These are phyloP conservation scores for Boletus rubroflammeus DNA, from an alignment of 768 basidiomycete species.

Conservation along the genomic window DNA sequence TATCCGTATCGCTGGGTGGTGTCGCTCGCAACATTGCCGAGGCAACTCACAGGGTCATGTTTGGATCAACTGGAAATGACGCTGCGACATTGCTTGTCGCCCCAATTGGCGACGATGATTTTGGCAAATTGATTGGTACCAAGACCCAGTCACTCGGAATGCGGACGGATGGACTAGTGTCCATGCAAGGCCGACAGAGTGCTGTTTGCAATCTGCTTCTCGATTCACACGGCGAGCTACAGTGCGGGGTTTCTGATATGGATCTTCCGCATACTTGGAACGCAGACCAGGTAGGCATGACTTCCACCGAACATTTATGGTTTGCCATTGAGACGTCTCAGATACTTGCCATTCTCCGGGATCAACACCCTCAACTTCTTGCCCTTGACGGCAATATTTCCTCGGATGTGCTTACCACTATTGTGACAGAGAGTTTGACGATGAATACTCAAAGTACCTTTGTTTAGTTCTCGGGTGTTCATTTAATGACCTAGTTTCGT, in stretches of 20 bases:
- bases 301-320: not conserved
- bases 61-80: slow-evolving; percentile 24
- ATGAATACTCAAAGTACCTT: slow-evolving; percentile 52
- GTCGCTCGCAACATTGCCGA: slow-evolving; percentile 96
- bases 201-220: slow-evolving; percentile 88
- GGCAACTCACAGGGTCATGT: slow-evolving; percentile 68
- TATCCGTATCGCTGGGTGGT: slow-evolving; percentile 75
- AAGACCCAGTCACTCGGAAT: slow-evolving; percentile 65
- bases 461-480: not conserved
- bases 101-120: slow-evolving; percentile 70
- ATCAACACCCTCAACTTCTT: slow-evolving; percentile 53
- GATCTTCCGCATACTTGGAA: slow-evolving; percentile 53
- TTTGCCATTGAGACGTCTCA: slow-evolving; percentile 24
- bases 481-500: slow-evolving; percentile 3
- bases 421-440: slow-evolving; percentile 51
- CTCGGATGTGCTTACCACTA: slow-evolving; percentile 43
- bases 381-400: slow-evolving; percentile 77
- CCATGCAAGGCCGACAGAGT: slow-evolving; percentile 43
- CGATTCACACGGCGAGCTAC: slow-evolving; percentile 63
- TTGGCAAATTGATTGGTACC: slow-evolving; percentile 62
- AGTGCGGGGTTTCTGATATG: slow-evolving; percentile 94
- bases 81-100: slow-evolving; percentile 61
- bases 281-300: slow-evolving; percentile 38
- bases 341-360: slow-evolving; percentile 49
- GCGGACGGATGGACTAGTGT: slow-evolving; percentile 75